Base-by-base conservation (phyloP, 2,329 filamentous ascomycete genomes). In the Penicillium concentricum region DNA sequence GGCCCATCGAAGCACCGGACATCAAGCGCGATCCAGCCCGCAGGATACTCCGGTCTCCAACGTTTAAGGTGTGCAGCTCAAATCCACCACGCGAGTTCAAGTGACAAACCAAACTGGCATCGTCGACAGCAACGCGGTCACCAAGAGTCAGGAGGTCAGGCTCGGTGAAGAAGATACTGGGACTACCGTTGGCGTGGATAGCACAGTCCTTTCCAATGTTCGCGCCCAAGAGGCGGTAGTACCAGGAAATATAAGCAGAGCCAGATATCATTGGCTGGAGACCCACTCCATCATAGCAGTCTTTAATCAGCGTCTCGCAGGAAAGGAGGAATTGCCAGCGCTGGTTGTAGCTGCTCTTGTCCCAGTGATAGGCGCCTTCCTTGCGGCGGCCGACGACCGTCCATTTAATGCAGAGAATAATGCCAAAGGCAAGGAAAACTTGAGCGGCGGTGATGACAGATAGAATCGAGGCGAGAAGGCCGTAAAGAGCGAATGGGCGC, bases 21-120 rank as follows among this genome's bases (percentile, higher is more conserved):
- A 85, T 72, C 52, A 85, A 67, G 32, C 82, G 72, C 42, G 78
- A 81, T 2, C 81, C 82, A 3, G 77, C 78, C 9, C 82, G 72
- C 60, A 85, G 62, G 9, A 84, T 82, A 61, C 80, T 81, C 16
- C 82, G 67, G 54, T 81, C 75, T 0, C 81, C 81, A 10, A 84
- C 80, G 18, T 71, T 69, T 2, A 84, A 68, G 35, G 73, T 69
- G 63, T 84, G 84, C 37, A 85, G 69, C 60, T 83, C 78, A 61
- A 84, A 85, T 52, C 81, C 81, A 46, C 83, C 82, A 3, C 82
- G 71, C 0, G 80, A 82, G 66, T 85, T 84, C 66, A 85, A 79
- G 63, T 85, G 83, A 6, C 74, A 79, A 7, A 85, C 82, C 6
- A 85, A 69, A 62, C 80, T 82, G 1, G 82, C 81, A 62, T 85